Percentiles rank a stretch among this genome's conserved stretches.
Evolutionary conservation across 108 stramenopile genomes (phyloP).

Genomic region (Conticribra weissflogii): DNA sequence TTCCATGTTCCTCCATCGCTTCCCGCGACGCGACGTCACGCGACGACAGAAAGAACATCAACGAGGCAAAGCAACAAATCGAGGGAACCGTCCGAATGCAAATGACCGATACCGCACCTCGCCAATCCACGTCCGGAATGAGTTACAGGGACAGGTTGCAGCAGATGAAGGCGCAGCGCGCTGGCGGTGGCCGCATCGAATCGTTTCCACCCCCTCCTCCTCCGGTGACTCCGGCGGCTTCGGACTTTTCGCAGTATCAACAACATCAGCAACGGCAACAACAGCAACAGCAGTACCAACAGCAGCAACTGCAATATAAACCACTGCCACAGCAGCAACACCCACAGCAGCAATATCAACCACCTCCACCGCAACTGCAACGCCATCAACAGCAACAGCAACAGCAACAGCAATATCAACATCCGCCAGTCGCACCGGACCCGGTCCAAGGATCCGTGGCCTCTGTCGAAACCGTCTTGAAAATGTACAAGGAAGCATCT

Average conservation of each 20-base stretch:
- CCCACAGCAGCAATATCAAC: neutral
- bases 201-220: too few species aligned
- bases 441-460: constrained; percentile 65
- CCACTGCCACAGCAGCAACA: too few species aligned
- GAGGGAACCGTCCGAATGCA: constrained; percentile 21
- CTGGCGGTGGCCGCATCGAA: too few species aligned
- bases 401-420: constrained; percentile 30
- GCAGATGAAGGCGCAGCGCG: constrained; percentile 35
- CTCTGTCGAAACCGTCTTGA: constrained; percentile 76
- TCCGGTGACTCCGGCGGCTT: too few species aligned
- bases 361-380: constrained; percentile 10
- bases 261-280: too few species aligned
- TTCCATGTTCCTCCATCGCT: neutral
- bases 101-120: neutral
- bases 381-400: constrained; percentile 4
- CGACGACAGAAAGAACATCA: neutral
- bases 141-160: constrained; percentile 72
- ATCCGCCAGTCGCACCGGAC: constrained; percentile 15
- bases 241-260: too few species aligned
- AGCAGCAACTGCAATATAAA: too few species aligned
- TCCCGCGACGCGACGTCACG: neutral
- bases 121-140: constrained; percentile 32
- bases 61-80: constrained; percentile 15
- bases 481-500: too few species aligned
- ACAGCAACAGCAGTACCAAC: neutral